Percentiles rank a stretch among this genome's conserved stretches.
phyloP scores from a whole-genome alignment of 83 land plant genomes.

The Picea engelmannii region DNA sequence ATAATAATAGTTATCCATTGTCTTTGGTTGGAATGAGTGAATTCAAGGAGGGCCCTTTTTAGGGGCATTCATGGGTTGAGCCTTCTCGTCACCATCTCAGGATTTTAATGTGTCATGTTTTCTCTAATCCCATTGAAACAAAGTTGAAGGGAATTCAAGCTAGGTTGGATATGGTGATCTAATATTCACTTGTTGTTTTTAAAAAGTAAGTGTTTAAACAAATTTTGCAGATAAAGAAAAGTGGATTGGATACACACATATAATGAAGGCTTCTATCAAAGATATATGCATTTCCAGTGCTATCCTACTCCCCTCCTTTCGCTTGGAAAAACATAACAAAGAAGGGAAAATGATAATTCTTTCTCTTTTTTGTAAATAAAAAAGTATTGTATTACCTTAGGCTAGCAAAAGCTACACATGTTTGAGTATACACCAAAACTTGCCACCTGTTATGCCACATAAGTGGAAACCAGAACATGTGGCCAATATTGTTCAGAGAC shows the following conservation, averaged over 20 bases:
- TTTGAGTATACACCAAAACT: too few species aligned
- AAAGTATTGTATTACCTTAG: too few species aligned
- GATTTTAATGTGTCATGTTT: conserved; percentile 58
- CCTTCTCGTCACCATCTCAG: conserved; percentile 49
- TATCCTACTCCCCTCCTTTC: background rate
- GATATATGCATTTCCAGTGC: background rate
- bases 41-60: conserved; percentile 74
- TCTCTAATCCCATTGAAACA: conserved; percentile 56
- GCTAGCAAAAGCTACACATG: too few species aligned
- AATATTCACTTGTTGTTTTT: conserved; percentile 67
- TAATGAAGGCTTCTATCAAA: background rate
- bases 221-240: conserved; percentile 29
- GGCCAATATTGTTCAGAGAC: too few species aligned
- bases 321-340: background rate
- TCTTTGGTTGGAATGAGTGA: conserved; percentile 56
- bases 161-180: conserved; percentile 65
- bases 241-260: background rate
- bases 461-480: too few species aligned
- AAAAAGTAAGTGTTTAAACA: conserved; percentile 40
- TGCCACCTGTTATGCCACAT: too few species aligned
- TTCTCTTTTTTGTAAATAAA: too few species aligned
- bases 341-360: background rate
- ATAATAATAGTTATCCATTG: conserved; percentile 69
- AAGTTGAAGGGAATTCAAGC: conserved; percentile 58
- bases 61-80: conserved; percentile 83